phyloP scores from a whole-genome alignment of 2,329 filamentous ascomycete species.

The Xylogone sp. region DNA sequence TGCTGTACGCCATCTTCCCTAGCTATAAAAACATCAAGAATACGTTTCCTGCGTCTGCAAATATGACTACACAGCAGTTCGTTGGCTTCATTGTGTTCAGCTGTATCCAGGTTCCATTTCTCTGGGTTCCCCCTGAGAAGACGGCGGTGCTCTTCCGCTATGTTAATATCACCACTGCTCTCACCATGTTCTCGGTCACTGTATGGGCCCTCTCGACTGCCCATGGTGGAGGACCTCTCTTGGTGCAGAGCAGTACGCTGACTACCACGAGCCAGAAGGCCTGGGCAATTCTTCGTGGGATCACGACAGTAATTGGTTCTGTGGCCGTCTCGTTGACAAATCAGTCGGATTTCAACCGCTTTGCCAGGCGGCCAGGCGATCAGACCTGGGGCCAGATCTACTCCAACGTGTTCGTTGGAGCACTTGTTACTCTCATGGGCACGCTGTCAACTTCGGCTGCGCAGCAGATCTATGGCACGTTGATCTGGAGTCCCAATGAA shows the following conservation, averaged over 20 bases:
- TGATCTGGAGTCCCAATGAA: conserved; percentile 43
- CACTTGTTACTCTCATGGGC: conserved; percentile 35
- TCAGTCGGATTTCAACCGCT: conserved; percentile 41
- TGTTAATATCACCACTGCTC: conserved; percentile 28
- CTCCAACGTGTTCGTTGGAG: conserved; percentile 34
- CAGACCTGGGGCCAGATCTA: conserved; percentile 39
- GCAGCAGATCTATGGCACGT: conserved; percentile 44
- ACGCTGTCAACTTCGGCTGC: conserved; percentile 49
- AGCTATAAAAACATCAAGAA: conserved; percentile 32
- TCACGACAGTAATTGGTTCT: conserved; percentile 38
- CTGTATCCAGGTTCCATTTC: conserved; percentile 34
- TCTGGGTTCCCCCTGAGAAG: conserved; percentile 39
- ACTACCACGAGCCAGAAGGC: conserved; percentile 22
- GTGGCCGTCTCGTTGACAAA: conserved; percentile 41
- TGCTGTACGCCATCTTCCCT: conserved; percentile 30
- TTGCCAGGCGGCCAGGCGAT: conserved; percentile 33
- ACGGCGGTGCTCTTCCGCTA: conserved; percentile 28
- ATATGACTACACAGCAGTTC: conserved; percentile 32
- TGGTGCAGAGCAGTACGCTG: conserved; percentile 13
- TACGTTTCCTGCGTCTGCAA: conserved; percentile 26
- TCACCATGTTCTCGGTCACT: conserved; percentile 28
- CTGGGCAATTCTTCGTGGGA: conserved; percentile 34
- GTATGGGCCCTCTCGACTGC: conserved; percentile 33
- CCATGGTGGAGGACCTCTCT: conserved; percentile 27
- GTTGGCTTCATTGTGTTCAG: conserved; percentile 34